Evolutionary conservation across 2,329 filamentous ascomycete genomes (phyloP).

Genomic region (Hymenoscyphus fraxineus): DNA sequence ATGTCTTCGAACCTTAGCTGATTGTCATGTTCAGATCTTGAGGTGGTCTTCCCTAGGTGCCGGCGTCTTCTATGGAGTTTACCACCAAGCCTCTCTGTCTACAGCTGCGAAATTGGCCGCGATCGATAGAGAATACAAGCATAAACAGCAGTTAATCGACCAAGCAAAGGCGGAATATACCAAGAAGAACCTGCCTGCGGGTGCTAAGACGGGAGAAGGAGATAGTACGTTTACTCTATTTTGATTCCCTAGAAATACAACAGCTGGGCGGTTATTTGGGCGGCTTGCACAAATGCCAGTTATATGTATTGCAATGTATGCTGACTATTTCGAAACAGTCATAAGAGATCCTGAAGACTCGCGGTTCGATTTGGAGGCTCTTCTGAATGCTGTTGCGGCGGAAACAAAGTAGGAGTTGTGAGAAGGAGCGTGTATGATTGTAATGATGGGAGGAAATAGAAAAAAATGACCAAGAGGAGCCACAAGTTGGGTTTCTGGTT

Average conservation of each 20-base stretch:
- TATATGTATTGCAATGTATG: not conserved
- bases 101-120: slow-evolving; percentile 66
- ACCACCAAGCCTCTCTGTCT: slow-evolving; percentile 81
- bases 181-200: slow-evolving; percentile 64
- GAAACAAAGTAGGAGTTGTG: slow-evolving; percentile 35
- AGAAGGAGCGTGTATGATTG: slow-evolving; percentile 15
- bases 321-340: slow-evolving; percentile 43
- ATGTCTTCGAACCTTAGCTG: slow-evolving; percentile 4
- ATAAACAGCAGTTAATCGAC: slow-evolving; percentile 87
- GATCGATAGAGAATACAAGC: slow-evolving; percentile 78
- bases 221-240: slow-evolving; percentile 33
- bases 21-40: slow-evolving; percentile 64
- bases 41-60: slow-evolving; percentile 92
- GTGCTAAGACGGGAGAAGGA: slow-evolving; percentile 36
- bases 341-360: slow-evolving; percentile 76
- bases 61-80: slow-evolving; percentile 93
- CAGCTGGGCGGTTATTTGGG: not conserved
- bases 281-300: not conserved
- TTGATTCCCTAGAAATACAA: not conserved
- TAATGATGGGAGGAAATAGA: slow-evolving; percentile 30
- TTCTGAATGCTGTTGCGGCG: slow-evolving; percentile 60
- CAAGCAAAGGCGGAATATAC: slow-evolving; percentile 88
- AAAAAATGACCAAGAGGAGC: slow-evolving; percentile 21
- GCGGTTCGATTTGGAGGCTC: slow-evolving; percentile 91
- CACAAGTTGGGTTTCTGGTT: slow-evolving; percentile 16